Percentiles rank a stretch among this genome's conserved stretches.
Evolutionary conservation across 805 yeast species (phyloP).

Genomic region (Lipomyces orientalis): DNA sequence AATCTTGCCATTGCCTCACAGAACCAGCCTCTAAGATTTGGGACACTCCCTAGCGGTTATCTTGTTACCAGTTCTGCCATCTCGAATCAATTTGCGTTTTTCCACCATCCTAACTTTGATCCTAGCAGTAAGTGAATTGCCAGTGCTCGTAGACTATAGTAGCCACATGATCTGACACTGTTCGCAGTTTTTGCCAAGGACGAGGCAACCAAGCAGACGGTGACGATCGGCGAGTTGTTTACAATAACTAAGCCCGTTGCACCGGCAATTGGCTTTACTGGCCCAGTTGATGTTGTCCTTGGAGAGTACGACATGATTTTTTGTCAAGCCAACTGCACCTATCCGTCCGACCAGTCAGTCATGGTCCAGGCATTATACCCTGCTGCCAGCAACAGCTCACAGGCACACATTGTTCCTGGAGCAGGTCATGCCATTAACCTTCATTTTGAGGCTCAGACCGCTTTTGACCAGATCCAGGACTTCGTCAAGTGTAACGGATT

Average conservation of each 20-base stretch:
- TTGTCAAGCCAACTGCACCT: not conserved
- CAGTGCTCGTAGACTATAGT: not conserved
- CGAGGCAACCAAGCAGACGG: constrained; percentile 6
- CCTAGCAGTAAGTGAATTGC: not conserved
- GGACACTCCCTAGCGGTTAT: not conserved
- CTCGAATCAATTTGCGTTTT: not conserved
- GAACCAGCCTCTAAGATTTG: not conserved
- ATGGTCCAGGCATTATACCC: not conserved
- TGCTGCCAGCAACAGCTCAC: not conserved
- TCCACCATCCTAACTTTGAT: not conserved
- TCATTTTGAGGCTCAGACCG: not conserved
- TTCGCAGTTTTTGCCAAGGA: not conserved
- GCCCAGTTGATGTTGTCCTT: not conserved
- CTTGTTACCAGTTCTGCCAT: not conserved
- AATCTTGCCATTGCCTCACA: constrained; percentile 1
- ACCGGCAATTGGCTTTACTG: not conserved
- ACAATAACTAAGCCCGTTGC: not conserved
- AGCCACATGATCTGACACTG: not conserved
- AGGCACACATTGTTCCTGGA: not conserved
- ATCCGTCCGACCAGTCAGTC: not conserved
- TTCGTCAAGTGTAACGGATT: not conserved
- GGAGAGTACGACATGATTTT: constrained; percentile 5
- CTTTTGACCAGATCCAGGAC: not conserved
- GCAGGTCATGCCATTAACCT: not conserved
- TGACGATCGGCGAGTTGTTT: constrained; percentile 7